Percentiles rank a stretch among this genome's conserved stretches.
Evolutionary conservation across 2,329 filamentous ascomycete species (phyloP).

Genomic region (Eurotiales sp.): DNA sequence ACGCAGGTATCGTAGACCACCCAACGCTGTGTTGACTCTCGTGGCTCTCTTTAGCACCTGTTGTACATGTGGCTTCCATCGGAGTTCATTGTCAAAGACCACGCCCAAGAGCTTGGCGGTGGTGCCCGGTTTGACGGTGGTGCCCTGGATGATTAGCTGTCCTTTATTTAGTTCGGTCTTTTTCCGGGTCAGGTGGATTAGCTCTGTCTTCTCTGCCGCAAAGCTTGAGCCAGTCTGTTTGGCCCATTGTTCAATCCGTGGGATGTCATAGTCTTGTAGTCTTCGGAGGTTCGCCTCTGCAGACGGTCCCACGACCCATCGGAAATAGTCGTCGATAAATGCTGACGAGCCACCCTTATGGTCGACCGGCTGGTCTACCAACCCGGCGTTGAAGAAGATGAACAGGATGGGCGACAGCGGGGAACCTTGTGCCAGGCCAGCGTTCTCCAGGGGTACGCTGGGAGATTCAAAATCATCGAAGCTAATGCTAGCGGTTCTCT

Average conservation of each 20-base stretch:
- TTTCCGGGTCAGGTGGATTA: conserved; percentile 27
- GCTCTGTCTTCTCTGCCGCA: conserved; percentile 26
- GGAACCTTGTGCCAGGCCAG: conserved; percentile 9
- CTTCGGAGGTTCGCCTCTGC: conserved; percentile 22
- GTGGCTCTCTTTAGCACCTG: conserved; percentile 20
- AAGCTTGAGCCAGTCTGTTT: conserved; percentile 24
- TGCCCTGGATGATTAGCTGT: neutral
- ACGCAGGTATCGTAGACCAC: conserved; percentile 20
- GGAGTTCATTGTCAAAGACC: conserved; percentile 22
- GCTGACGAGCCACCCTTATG: conserved; percentile 21
- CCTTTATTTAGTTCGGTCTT: conserved; percentile 14
- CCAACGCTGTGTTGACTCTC: conserved; percentile 17
- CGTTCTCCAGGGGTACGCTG: conserved; percentile 6
- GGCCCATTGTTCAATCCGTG: conserved; percentile 23
- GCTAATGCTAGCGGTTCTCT: conserved; percentile 4
- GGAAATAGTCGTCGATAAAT: conserved; percentile 28
- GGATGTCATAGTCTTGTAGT: conserved; percentile 24
- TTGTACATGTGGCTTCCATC: conserved; percentile 22
- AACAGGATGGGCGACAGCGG: conserved; percentile 25
- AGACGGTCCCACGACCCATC: conserved; percentile 19
- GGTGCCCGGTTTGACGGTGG: neutral
- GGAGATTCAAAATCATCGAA: conserved; percentile 19
- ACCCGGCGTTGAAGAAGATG: conserved; percentile 25
- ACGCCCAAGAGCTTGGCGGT: conserved; percentile 26
- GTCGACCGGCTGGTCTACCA: conserved; percentile 18